Evolutionary conservation across 768 basidiomycete species (phyloP), one percentile per base, ranked within the genome.

Genomic region (Terana coerulea): DNA sequence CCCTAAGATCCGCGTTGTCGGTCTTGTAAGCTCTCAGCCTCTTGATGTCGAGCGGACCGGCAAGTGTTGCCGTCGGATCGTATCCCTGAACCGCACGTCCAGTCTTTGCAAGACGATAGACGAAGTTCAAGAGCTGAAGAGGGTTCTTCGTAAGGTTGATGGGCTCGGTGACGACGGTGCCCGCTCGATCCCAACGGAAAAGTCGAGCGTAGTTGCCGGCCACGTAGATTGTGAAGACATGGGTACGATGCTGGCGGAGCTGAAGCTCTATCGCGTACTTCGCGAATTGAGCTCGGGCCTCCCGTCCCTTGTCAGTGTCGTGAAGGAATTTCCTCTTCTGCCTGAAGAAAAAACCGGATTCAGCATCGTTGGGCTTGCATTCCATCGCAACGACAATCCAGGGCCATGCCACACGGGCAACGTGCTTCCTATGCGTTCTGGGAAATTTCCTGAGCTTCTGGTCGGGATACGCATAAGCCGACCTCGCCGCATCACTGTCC

Each of bases 141-240:
- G 25, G 25, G 3, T 45, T 15, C 43, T 45, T 29, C 22, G 11
- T 5, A 29, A 30, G 11, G 28, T 49, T 25, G 3, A 49, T 40
- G 2, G 48, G 36, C 10, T 10, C 24, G 6, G 48, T 40, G 36
- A 40, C 36, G 15, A 49, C 10, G 9, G 12, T 10, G 24, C 48
- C 39, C 10, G 48, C 35, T 1, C 48, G 48, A 22, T 49, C 48
- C 30, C 29, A 45, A n/a, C 51, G 51, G 21, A 36, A 21, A 17
- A 52, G 22, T 5, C 51, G 29, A 11, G 25, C 42, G 51, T 30
- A n/a, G 15, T 21, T 7, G 3, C 33, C 21, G 24, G 33, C 15
- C 3, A 52, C 10, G 28, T 30, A 36, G 19, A 52, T 19, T 10
- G 44, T 17, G 24, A 19, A 36, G 17, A 40, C 28, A 36, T 44